Percentiles rank a stretch among this genome's conserved stretches.
These are phyloP conservation scores for Aspergillus calidoustus DNA, from an alignment of 2,329 filamentous ascomycete genomes.

Conservation along the genomic window DNA sequence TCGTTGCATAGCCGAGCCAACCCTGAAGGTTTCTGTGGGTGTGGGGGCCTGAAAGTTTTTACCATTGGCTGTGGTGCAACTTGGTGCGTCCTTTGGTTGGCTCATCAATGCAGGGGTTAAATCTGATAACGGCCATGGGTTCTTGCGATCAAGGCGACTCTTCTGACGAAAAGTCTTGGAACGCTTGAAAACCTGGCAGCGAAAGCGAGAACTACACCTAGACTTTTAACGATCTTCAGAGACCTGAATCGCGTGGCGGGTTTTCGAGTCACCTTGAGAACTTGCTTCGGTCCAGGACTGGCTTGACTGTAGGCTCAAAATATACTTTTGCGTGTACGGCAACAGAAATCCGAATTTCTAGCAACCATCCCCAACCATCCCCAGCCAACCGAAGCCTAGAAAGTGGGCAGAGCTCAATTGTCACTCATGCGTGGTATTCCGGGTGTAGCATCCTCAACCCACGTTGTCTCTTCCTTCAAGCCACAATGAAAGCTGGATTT, in stretches of 20 bases:
- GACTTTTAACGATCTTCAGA: background rate
- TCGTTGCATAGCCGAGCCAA: background rate
- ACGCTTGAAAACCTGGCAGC: background rate
- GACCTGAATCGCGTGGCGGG: background rate
- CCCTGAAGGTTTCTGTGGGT: background rate
- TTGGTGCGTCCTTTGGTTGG: slow-evolving; percentile 1
- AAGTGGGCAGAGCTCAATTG: background rate
- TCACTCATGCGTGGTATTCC: background rate
- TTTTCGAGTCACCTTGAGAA: background rate
- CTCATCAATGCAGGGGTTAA: background rate
- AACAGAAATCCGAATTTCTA: background rate
- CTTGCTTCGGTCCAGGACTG: no score
- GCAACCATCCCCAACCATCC: background rate
- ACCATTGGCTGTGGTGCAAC: background rate
- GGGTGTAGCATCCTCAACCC: background rate
- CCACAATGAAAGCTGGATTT: background rate
- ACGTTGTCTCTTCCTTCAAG: background rate
- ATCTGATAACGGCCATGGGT: slow-evolving; percentile 13
- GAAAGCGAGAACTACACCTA: background rate
- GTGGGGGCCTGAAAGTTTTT: background rate
- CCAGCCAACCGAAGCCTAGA: background rate
- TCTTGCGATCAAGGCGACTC: background rate
- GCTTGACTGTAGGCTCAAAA: background rate
- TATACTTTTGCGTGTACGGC: background rate
- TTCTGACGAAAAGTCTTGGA: background rate